phyloP scores from a whole-genome alignment of 257 asterid species.

The Paulownia fortunei region DNA sequence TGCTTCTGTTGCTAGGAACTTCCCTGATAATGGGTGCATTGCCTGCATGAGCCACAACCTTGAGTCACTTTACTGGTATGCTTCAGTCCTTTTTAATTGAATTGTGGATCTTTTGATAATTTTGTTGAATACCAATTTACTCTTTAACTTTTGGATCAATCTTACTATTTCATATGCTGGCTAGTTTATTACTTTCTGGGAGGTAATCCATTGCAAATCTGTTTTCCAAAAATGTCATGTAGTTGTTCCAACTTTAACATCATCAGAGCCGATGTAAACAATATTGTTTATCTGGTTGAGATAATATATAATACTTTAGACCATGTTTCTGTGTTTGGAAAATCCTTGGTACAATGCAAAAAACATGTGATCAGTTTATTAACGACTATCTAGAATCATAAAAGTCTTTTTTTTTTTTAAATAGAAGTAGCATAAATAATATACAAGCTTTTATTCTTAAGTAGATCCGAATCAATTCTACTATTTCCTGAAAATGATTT shows the following conservation, averaged over 20 bases:
- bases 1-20: constrained; percentile 77
- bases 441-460: neutral
- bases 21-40: too few relatives aligned
- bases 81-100: neutral
- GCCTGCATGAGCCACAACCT: constrained; percentile 93
- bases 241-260: neutral
- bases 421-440: neutral
- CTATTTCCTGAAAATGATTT: too few relatives aligned
- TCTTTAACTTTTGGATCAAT: too few relatives aligned
- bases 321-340: too few relatives aligned
- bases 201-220: neutral
- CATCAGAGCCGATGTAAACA: neutral
- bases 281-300: neutral
- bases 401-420: neutral
- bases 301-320: too few relatives aligned
- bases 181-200: neutral
- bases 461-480: neutral
- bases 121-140: neutral
- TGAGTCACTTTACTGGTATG: constrained; percentile 83
- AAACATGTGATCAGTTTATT: neutral
- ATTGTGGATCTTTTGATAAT: neutral
- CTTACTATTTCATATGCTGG: neutral
- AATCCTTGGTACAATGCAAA: too few relatives aligned
- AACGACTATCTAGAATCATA: neutral
- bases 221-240: neutral